These are phyloP conservation scores for Ascochyta rabiei DNA, from an alignment of 2,329 filamentous ascomycete species.

Conservation along the genomic window DNA sequence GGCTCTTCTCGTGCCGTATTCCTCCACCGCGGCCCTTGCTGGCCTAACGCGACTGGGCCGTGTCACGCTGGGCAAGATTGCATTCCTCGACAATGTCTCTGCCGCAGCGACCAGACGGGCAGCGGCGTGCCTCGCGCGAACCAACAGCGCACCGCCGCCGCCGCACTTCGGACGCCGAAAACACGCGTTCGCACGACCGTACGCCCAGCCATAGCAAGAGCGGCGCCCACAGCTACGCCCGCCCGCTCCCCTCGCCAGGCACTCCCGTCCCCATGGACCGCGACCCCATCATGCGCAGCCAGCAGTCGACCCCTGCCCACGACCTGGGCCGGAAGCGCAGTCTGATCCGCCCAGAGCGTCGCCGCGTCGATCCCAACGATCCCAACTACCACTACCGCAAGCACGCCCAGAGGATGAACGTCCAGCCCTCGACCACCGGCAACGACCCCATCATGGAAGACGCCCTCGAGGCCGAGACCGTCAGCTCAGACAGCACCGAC, in stretches of 20 bases:
- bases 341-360: slow-evolving; percentile 86
- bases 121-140: slow-evolving; percentile 65
- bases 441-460: slow-evolving; percentile 88
- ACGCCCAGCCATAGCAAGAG: slow-evolving; percentile 46
- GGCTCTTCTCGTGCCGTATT: slow-evolving; percentile 7
- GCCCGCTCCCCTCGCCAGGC: slow-evolving; percentile 53
- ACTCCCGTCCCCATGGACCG: slow-evolving; percentile 53
- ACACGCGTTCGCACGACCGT: slow-evolving; percentile 56
- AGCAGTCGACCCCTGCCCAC: slow-evolving; percentile 45
- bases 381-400: slow-evolving; percentile 96
- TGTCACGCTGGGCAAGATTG: slow-evolving; percentile 15
- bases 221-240: slow-evolving; percentile 50
- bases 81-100: slow-evolving; percentile 52
- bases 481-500: slow-evolving; percentile 69
- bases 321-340: slow-evolving; percentile 78
- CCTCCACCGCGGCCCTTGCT: slow-evolving; percentile 13
- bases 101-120: slow-evolving; percentile 66
- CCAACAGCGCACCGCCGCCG: slow-evolving; percentile 71
- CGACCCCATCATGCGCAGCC: slow-evolving; percentile 59
- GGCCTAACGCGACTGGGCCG: slow-evolving; percentile 5
- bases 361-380: slow-evolving; percentile 82
- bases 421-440: slow-evolving; percentile 88
- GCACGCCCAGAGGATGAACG: slow-evolving; percentile 91
- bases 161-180: slow-evolving; percentile 72
- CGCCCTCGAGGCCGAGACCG: slow-evolving; percentile 57